Evolutionary conservation across 169 alveolate species (phyloP).

Genomic region (Cryptosporidium viatorum): DNA sequence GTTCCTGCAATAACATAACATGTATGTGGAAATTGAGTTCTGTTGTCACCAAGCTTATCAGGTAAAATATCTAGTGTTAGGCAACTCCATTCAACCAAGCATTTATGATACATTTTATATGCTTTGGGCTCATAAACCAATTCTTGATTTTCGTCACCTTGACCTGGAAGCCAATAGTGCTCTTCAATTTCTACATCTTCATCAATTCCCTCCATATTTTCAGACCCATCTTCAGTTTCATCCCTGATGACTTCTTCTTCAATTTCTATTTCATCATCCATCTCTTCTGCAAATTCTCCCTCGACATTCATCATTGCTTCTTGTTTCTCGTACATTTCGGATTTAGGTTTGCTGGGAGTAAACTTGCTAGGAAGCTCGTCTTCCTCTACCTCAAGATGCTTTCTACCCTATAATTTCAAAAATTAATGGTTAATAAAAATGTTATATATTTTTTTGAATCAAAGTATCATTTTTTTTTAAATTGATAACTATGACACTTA

Average conservation of each 20-base stretch:
- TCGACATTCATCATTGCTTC: conserved; percentile 41
- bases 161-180: conserved; percentile 57
- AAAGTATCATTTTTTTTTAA: neutral
- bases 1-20: conserved; percentile 73
- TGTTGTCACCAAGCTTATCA: conserved; percentile 50
- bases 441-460: conserved; percentile 2
- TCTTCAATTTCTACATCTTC: conserved; percentile 20
- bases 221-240: neutral
- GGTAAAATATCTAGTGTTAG: conserved; percentile 57
- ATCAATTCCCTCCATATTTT: neutral
- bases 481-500: neutral
- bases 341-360: conserved; percentile 15
- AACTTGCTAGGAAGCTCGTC: conserved; percentile 59
- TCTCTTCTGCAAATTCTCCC: conserved; percentile 69
- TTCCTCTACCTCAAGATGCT: conserved; percentile 17
- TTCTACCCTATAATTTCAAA: conserved; percentile 29
- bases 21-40: conserved; percentile 73
- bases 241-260: conserved; percentile 33
- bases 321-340: conserved; percentile 30
- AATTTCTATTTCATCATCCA: conserved; percentile 55
- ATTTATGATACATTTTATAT: conserved; percentile 65
- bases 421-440: neutral
- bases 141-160: conserved; percentile 30
- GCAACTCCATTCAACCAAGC: conserved; percentile 74
- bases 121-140: conserved; percentile 66